These are phyloP conservation scores for Cupressus sempervirens DNA, from an alignment of 75 land plant species.

Conservation along the genomic window DNA sequence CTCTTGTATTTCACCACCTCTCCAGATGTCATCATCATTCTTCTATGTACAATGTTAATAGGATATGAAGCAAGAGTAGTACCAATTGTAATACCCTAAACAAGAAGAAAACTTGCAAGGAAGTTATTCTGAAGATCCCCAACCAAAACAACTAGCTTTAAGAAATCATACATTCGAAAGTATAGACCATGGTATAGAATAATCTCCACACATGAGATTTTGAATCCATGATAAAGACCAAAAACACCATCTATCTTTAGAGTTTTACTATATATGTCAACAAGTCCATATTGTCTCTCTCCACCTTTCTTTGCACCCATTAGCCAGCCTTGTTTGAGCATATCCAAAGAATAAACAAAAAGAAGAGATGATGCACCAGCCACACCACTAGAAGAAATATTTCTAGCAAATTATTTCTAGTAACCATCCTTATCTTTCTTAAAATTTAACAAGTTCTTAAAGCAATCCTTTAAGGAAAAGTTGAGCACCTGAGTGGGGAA, in stretches of 20 bases:
- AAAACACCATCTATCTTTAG: too few relatives aligned
- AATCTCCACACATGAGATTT: conserved; percentile 43
- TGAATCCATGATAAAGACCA: conserved; percentile 43
- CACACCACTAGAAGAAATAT: conserved; percentile 50
- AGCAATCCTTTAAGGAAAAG: conserved; percentile 64
- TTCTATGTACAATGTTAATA: conserved; percentile 33
- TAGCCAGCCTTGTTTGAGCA: conserved; percentile 52
- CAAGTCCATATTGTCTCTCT: conserved; percentile 45
- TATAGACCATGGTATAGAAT: conserved; percentile 48
- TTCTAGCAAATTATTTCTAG: conserved; percentile 63
- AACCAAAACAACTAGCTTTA: conserved; percentile 47
- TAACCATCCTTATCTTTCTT: conserved; percentile 64
- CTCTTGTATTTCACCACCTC: conserved; percentile 41
- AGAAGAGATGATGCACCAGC: conserved; percentile 58
- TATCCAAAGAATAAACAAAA: conserved; percentile 61
- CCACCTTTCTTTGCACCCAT: conserved; percentile 53
- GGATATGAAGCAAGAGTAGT: conserved; percentile 48
- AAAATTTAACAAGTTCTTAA: conserved; percentile 47
- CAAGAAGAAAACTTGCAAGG: conserved; percentile 34
- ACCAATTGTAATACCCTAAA: conserved; percentile 36
- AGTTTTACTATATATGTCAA: too few relatives aligned
- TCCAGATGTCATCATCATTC: conserved; percentile 53
- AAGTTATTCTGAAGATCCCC: conserved; percentile 41
- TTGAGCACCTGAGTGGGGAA: conserved; percentile 61
- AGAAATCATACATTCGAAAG: conserved; percentile 53